Evolutionary conservation across 75 land plant species (phyloP), one percentile per base, ranked within the genome.

Genomic region (Selaginella moellendorffii): DNA sequence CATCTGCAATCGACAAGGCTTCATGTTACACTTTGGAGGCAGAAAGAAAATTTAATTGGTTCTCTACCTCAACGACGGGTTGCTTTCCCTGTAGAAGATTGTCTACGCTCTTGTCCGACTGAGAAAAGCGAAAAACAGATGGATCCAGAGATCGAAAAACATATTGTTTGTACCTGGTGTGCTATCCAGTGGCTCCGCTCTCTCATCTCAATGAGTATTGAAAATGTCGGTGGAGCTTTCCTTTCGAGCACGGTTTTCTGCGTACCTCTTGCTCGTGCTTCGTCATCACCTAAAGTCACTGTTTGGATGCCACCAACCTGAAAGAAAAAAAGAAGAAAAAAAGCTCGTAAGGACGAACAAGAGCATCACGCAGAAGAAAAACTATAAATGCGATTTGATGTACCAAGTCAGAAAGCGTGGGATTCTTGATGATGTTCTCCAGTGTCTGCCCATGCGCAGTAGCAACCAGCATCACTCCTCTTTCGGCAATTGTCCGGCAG

Each of bases 91-190:
- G 75, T 46, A 85, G 85, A 63, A 85, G 72, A 68, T 62, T 60
- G 64, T 85, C 89, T 36, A 85, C 83, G 68, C 89, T 85, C 69
- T 72, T 78, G 62, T 85, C 85, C n/a, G 89, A 82, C 89, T 85
- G 82, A 63, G 67, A 56, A 1, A 24, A 70, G 0, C 28, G 23
- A 23, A 24, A 27, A 24, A 22, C 26, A 26, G 1, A 56, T n/a
- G 24, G 9, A 56, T 56, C 17, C 59, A 56, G 8, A 46, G 18
- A 10, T 46, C 51, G 51, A 25, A 21, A 8, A 8, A 21, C 59
- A 21, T n/a, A 56, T n/a, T 9, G 5, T 2, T 5, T 2, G 59
- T 70, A 85, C 89, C 83, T 80, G 72, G 74, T 85, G 89, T 27
- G 83, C 77, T 52, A 85, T 76, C 89, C 89, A 85, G 26, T 78